These are phyloP conservation scores for Gardenia jasminoides DNA, from an alignment of 257 asterid species.

Conservation along the genomic window DNA sequence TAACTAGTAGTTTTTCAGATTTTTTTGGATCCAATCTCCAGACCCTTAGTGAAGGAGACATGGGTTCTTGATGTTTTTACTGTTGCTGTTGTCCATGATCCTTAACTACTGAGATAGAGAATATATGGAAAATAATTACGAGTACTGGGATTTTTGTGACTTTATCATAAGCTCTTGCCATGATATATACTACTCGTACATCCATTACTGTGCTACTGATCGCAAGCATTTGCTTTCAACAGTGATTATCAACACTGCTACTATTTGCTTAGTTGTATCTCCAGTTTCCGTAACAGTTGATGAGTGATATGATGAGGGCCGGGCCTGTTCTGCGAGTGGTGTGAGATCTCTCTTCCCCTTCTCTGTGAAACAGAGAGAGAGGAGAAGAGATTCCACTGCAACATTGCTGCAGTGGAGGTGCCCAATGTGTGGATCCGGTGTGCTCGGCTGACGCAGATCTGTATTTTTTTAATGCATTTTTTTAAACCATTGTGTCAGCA, in stretches of 20 bases:
- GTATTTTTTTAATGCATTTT: constrained; percentile 1
- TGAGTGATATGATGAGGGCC: background rate
- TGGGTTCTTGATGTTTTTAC: background rate
- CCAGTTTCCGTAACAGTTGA: background rate
- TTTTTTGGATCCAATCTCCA: constrained; percentile 2
- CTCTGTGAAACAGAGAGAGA: background rate
- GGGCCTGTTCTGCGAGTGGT: background rate
- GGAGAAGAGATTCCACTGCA: constrained; percentile 18
- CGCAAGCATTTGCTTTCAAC: background rate
- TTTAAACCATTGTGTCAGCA: constrained; percentile 9
- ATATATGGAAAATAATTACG: background rate
- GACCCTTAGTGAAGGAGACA: constrained; percentile 2
- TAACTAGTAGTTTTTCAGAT: background rate
- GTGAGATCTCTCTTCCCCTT: background rate
- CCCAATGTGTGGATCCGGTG: constrained; percentile 39
- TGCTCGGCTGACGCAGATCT: constrained; percentile 26
- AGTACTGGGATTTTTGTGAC: no score
- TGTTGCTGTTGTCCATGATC: background rate
- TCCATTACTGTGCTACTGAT: no score
- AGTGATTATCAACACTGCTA: no score
- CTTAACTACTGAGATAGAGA: background rate
- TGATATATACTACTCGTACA: no score
- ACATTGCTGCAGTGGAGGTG: constrained; percentile 18
- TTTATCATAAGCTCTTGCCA: background rate
- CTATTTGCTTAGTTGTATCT: background rate